Percentiles rank a stretch among this genome's conserved stretches.
Conservation (phyloP, 1,284 basidiomycete species). For the Apiotrichum veenhuisii region DNA sequence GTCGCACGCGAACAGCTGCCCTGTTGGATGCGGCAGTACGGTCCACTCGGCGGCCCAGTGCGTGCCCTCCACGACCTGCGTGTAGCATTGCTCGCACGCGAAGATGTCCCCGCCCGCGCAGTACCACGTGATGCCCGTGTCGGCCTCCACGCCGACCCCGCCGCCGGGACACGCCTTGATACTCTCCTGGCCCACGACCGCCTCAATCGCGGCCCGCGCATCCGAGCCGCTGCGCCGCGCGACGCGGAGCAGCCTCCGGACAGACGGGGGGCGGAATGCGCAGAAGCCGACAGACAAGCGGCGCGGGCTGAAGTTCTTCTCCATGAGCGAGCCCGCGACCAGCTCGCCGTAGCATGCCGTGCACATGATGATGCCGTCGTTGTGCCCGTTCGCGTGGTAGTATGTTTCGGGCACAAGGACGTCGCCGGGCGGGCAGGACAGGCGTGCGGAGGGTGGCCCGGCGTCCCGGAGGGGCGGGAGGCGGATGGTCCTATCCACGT, state of each 20-base stretch:
- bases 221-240: neutral
- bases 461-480: neutral
- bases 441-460: neutral
- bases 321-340: neutral
- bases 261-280: neutral
- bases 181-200: neutral
- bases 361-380: neutral
- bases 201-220: neutral
- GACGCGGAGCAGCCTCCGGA: neutral
- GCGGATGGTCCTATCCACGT: neutral
- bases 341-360: neutral
- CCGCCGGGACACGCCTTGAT: neutral
- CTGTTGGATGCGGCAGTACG: neutral
- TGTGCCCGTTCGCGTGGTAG: neutral
- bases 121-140: neutral
- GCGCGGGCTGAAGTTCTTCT: neutral
- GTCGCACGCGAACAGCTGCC: neutral
- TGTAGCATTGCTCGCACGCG: neutral
- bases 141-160: neutral
- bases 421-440: neutral
- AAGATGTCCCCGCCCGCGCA: neutral
- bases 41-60: neutral
- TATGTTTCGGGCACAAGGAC: neutral
- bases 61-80: neutral
- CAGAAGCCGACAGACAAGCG: neutral